These are phyloP conservation scores for Chrysopogon serrulatus DNA, from an alignment of 176 grass and related monocot species.

Conservation along the genomic window DNA sequence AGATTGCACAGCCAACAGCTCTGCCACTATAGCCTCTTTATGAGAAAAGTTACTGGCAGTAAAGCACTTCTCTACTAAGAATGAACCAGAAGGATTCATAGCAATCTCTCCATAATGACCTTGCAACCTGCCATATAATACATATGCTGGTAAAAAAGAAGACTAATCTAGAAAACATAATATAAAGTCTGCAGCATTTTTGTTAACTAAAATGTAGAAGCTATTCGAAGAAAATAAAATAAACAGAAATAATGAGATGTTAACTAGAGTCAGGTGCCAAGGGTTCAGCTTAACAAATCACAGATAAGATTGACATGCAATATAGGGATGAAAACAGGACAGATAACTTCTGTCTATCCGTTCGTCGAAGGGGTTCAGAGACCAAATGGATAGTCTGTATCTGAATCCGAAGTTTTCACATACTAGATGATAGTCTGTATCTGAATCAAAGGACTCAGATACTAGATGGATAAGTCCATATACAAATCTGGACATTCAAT, in stretches of 20 bases:
- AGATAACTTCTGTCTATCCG: neutral
- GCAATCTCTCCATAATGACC: constrained; percentile 77
- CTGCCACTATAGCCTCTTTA: constrained; percentile 74
- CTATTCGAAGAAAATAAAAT: neutral
- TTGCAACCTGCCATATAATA: constrained; percentile 55
- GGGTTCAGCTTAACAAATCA: neutral
- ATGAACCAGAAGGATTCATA: constrained; percentile 77
- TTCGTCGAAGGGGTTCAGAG: neutral
- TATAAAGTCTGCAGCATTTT: neutral
- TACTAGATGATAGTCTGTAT: too few relatives aligned
- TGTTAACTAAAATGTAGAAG: neutral
- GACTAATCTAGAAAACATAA: neutral
- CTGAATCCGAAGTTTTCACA: too few relatives aligned
- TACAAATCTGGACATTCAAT: neutral
- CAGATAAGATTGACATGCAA: neutral
- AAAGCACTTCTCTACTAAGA: constrained; percentile 93
- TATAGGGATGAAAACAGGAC: neutral
- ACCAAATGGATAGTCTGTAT: too few relatives aligned
- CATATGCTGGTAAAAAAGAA: neutral
- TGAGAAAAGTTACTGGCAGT: constrained; percentile 69
- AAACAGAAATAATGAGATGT: neutral
- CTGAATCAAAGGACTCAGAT: neutral
- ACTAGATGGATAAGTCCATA: neutral
- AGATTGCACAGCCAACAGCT: constrained; percentile 56
- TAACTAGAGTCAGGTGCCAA: neutral